Percentiles rank a stretch among this genome's conserved stretches.
Conservation (phyloP, 352 stramenopile species). For the Globisporangium iwayamae region DNA sequence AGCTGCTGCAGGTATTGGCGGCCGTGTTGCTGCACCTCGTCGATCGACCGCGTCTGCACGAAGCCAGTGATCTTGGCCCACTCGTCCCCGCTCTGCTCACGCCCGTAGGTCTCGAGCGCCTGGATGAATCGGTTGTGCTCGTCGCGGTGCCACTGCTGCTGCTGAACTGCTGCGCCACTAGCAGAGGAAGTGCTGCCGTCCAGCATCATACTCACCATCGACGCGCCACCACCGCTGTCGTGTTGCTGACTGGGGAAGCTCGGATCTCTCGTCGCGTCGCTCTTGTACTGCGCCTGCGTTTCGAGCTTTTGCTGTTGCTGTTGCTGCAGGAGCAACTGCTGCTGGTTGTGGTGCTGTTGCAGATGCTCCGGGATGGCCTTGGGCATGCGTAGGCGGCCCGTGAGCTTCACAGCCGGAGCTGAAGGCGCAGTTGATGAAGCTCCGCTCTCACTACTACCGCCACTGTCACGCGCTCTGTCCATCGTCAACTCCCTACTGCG, state of each 20-base stretch:
- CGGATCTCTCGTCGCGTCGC: not conserved
- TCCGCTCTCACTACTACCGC: not conserved
- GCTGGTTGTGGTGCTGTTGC: conserved; percentile 18
- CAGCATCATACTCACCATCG: not conserved
- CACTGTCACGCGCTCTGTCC: conserved; percentile 2
- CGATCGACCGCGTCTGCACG: conserved; percentile 61
- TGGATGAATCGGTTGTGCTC: conserved; percentile 83
- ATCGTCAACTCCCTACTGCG: not conserved
- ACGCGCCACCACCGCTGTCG: not conserved
- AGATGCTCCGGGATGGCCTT: conserved; percentile 16
- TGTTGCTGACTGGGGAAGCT: not conserved
- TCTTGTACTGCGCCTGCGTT: conserved; percentile 8
- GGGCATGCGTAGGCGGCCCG: conserved; percentile 12
- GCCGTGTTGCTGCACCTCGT: conserved; percentile 66
- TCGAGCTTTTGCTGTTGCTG: not conserved
- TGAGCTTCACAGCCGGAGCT: conserved; percentile 8
- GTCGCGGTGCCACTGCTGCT: conserved; percentile 44
- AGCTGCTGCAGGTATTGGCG: conserved; percentile 74
- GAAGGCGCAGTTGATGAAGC: not conserved
- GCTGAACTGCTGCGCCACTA: not conserved
- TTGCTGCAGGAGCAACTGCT: not conserved
- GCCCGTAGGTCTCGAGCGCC: conserved; percentile 67
- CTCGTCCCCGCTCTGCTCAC: conserved; percentile 42
- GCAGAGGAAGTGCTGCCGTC: not conserved
- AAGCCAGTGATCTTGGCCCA: conserved; percentile 73